These are phyloP conservation scores for Exobasidium rhododendri DNA, from an alignment of 1,284 basidiomycete species.

Conservation along the genomic window DNA sequence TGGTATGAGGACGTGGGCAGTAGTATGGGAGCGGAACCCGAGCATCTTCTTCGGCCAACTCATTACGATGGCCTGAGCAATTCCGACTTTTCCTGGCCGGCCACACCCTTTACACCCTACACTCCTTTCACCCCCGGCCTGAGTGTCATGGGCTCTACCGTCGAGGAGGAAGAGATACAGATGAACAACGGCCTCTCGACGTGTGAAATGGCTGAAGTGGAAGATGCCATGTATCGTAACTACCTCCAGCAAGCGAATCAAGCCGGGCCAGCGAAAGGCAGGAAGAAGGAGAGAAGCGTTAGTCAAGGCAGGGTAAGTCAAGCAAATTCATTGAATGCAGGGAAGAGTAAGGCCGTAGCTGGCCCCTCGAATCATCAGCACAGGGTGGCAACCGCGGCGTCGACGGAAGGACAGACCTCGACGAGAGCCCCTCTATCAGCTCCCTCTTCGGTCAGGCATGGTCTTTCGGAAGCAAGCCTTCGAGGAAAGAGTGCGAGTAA, in stretches of 20 bases:
- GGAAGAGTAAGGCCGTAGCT: background rate
- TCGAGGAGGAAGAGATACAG: background rate
- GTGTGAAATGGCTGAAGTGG: background rate
- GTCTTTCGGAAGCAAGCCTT: background rate
- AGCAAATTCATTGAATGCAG: background rate
- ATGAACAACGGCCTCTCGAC: background rate
- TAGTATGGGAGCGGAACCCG: background rate
- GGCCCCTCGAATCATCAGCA: too few relatives aligned
- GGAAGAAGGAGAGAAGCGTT: background rate
- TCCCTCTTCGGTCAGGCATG: background rate
- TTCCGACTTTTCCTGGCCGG: background rate
- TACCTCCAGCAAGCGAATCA: background rate
- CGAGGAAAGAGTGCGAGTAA: too few relatives aligned
- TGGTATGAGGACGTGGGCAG: background rate
- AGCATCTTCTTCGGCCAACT: background rate
- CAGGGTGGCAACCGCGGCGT: background rate
- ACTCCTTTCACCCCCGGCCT: background rate
- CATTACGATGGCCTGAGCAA: background rate
- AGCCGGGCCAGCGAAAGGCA: background rate
- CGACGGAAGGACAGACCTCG: background rate
- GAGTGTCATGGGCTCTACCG: too few relatives aligned
- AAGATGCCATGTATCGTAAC: conserved; percentile 2
- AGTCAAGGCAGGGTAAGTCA: background rate
- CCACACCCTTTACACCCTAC: background rate
- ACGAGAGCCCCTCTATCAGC: background rate